A percentile compares a stretch with the other conserved stretches of the same genome.
Conservation (phyloP, 345 rosid species). For the Hypericum androsaemum region DNA sequence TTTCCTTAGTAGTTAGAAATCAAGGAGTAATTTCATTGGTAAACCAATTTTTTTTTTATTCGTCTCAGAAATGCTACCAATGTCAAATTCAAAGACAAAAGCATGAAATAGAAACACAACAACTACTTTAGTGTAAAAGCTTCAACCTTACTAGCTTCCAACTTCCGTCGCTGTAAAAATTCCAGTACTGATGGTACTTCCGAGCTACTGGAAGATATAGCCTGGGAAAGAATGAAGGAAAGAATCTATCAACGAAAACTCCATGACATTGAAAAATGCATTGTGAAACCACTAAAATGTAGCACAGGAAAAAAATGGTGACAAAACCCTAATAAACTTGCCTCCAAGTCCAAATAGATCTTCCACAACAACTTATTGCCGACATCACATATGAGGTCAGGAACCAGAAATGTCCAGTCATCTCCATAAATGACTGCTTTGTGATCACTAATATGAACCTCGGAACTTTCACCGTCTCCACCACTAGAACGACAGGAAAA, state of each 20-base stretch:
- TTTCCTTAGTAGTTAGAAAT: no score
- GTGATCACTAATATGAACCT: slow-evolving; percentile 36
- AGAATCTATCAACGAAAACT: slow-evolving; percentile 1
- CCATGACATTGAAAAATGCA: background rate
- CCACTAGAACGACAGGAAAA: slow-evolving; percentile 34
- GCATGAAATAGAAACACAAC: no score
- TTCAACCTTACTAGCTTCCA: slow-evolving; percentile 86
- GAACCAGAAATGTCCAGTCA: slow-evolving; percentile 84
- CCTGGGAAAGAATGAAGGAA: slow-evolving; percentile 41
- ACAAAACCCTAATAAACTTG: slow-evolving; percentile 16
- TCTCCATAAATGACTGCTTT: slow-evolving; percentile 65
- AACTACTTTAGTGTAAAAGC: background rate
- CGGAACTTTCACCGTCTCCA: slow-evolving; percentile 46
- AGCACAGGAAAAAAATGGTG: no score
- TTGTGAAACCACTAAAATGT: background rate
- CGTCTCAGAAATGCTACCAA: no score
- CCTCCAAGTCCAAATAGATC: slow-evolving; percentile 86
- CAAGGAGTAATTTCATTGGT: no score
- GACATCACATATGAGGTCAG: slow-evolving; percentile 78
- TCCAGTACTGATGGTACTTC: slow-evolving; percentile 78
- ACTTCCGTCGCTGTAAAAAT: slow-evolving; percentile 81
- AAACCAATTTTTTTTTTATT: no score
- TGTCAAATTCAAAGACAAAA: no score
- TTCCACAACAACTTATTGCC: slow-evolving; percentile 74
- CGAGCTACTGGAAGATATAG: slow-evolving; percentile 89